Percentiles rank a stretch among this genome's conserved stretches.
Conservation (phyloP, 352 stramenopile genomes). For the Pythium aquatile region DNA sequence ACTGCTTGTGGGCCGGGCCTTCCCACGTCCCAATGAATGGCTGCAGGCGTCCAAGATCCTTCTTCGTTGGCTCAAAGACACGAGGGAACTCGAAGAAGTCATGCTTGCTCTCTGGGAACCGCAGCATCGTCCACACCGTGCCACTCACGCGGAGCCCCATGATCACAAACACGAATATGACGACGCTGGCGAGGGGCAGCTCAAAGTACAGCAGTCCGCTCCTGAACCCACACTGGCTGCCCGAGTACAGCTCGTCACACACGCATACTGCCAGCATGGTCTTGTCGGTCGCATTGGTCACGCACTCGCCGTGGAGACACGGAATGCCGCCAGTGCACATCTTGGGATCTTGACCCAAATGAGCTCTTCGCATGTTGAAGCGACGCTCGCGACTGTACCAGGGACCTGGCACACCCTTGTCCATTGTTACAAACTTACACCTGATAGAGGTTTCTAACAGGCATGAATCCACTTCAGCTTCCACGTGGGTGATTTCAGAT, state of each 20-base stretch:
- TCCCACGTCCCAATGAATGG: slow-evolving; percentile 40
- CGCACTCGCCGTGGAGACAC: slow-evolving; percentile 58
- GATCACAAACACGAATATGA: slow-evolving; percentile 38
- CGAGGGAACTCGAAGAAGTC: slow-evolving; percentile 57
- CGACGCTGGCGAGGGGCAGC: slow-evolving; percentile 39
- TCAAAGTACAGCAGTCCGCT: slow-evolving; percentile 47
- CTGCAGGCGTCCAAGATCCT: background rate
- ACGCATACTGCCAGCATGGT: slow-evolving; percentile 30
- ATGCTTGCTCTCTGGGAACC: slow-evolving; percentile 30
- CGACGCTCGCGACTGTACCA: slow-evolving; percentile 11
- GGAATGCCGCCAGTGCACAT: slow-evolving; percentile 20
- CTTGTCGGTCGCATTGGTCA: slow-evolving; percentile 15
- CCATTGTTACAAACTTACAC: background rate
- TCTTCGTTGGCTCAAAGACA: slow-evolving; percentile 19
- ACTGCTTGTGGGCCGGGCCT: slow-evolving; percentile 30
- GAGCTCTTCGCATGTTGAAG: slow-evolving; percentile 6
- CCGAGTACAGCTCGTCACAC: slow-evolving; percentile 49
- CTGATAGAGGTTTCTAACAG: background rate
- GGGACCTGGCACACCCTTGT: background rate
- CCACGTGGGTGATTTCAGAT: slow-evolving; percentile 6
- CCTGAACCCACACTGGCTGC: slow-evolving; percentile 46
- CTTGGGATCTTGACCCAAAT: background rate
- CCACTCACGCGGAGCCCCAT: slow-evolving; percentile 33
- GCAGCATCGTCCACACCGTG: slow-evolving; percentile 30
- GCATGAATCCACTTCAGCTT: slow-evolving; percentile 6